Evolutionary conservation across 2,329 filamentous ascomycete genomes (phyloP).

Genomic region (Paraphaeosphaeria sporulosa): DNA sequence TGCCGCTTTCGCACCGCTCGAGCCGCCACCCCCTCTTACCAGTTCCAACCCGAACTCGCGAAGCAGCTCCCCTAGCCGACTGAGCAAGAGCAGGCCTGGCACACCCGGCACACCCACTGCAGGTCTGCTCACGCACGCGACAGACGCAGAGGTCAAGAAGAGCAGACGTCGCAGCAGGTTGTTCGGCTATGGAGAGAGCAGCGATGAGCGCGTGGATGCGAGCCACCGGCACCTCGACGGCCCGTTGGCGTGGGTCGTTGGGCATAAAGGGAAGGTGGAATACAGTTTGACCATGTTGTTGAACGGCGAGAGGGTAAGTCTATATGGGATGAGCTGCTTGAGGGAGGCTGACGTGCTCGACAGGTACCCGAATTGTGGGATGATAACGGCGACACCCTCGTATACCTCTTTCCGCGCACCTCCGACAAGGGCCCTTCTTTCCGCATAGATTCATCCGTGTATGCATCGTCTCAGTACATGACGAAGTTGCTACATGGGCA

Average conservation of each 20-base stretch:
- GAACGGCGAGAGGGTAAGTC: constrained; percentile 60
- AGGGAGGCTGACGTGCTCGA: constrained; percentile 1
- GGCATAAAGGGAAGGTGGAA: constrained; percentile 62
- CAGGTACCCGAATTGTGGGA: constrained; percentile 69
- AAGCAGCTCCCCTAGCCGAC: constrained; percentile 33
- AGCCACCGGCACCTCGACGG: constrained; percentile 12
- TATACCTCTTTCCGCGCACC: constrained; percentile 68
- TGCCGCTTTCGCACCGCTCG: constrained; percentile 33
- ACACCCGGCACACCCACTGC: constrained; percentile 29
- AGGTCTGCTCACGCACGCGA: constrained; percentile 14
- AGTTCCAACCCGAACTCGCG: constrained; percentile 29
- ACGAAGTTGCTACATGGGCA: constrained; percentile 64
- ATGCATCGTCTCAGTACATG: constrained; percentile 64
- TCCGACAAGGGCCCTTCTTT: constrained; percentile 67
- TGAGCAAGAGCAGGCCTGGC: constrained; percentile 32
- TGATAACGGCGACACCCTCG: constrained; percentile 66
- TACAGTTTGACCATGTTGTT: constrained; percentile 63
- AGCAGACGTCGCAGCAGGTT: constrained; percentile 45
- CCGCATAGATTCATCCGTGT: constrained; percentile 66
- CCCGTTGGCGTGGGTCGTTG: constrained; percentile 65
- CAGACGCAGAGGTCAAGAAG: constrained; percentile 39
- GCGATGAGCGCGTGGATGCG: constrained; percentile 28
- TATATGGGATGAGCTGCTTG: neutral
- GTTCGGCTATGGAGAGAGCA: constrained; percentile 38
- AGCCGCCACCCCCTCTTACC: constrained; percentile 38